Conservation (phyloP, 495 filamentous ascomycete genomes). For the Apiosordaria backusii region DNA sequence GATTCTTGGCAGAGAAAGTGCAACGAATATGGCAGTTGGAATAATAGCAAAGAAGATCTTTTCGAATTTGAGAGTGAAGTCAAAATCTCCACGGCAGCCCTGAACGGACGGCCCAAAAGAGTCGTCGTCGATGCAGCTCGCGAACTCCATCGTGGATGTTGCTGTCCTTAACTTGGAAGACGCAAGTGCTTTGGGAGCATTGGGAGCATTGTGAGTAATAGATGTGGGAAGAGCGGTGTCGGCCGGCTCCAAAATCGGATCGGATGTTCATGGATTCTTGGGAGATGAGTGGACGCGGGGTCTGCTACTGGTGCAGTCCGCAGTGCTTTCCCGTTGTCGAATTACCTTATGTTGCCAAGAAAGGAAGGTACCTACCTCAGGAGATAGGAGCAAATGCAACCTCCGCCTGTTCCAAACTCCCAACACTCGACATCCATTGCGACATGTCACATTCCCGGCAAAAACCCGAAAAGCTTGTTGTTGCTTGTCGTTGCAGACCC, state of each 20-base stretch:
- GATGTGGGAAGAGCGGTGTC: not conserved
- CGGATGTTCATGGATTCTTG: too few species aligned
- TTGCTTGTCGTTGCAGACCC: too few species aligned
- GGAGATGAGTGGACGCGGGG: not conserved
- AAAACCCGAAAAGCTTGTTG: not conserved
- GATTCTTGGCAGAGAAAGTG: slow-evolving; percentile 36
- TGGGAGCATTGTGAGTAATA: too few species aligned
- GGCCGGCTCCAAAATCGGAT: not conserved
- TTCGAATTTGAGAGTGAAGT: slow-evolving; percentile 49
- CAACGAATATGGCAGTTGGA: slow-evolving; percentile 41
- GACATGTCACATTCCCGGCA: not conserved
- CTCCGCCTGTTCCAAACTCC: not conserved
- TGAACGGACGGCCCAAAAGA: slow-evolving; percentile 24
- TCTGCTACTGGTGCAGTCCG: not conserved
- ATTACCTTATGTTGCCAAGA: not conserved
- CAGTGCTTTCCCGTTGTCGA: not conserved
- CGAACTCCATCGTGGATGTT: slow-evolving; percentile 24
- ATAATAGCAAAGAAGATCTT: slow-evolving; percentile 44
- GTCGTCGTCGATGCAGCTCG: slow-evolving; percentile 20
- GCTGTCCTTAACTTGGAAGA: not conserved
- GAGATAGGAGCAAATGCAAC: not conserved
- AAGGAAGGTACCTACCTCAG: not conserved
- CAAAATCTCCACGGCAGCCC: slow-evolving; percentile 36
- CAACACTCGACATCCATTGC: not conserved
- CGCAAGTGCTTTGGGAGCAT: not conserved